Conservation (phyloP, 257 asterid species). For the Orobanche coerulescens region DNA sequence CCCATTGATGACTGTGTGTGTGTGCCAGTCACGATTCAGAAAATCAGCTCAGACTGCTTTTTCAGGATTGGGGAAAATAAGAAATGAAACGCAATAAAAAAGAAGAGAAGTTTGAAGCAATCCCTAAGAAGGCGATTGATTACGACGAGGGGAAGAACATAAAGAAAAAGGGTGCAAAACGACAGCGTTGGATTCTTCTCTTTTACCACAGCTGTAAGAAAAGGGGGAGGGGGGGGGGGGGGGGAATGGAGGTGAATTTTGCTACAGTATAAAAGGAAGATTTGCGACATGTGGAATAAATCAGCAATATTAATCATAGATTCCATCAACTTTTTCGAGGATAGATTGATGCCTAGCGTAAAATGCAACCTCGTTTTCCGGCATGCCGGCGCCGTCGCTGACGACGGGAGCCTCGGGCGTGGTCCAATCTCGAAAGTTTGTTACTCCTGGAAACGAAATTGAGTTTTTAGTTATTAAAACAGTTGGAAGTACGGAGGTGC, state of each 20-base stretch:
- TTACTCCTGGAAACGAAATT: background rate
- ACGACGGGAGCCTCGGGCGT: constrained; percentile 12
- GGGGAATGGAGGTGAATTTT: background rate
- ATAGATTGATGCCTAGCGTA: background rate
- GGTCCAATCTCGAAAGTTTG: background rate
- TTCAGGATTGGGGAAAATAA: constrained; percentile 13
- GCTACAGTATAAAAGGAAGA: constrained; percentile 12
- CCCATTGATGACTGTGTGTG: constrained; percentile 47
- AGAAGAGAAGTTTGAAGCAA: constrained; percentile 25
- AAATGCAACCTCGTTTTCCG: constrained; percentile 12
- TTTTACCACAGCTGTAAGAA: constrained; percentile 18
- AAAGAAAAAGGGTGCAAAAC: background rate
- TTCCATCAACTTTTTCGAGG: background rate
- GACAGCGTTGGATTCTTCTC: constrained; percentile 23
- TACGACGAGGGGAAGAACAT: background rate
- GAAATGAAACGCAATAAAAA: constrained; percentile 19
- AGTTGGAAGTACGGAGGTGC: too few species aligned
- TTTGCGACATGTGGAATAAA: constrained; percentile 15
- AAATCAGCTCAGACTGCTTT: constrained; percentile 18
- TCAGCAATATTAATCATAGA: background rate
- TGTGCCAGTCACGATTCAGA: background rate
- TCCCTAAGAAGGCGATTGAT: constrained; percentile 21
- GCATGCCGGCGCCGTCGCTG: constrained; percentile 18
- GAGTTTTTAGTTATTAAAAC: too few species aligned
- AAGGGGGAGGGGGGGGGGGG: background rate